Evolutionary conservation across 257 asterid species (phyloP).

Genomic region (Solanum pinnatisectum): DNA sequence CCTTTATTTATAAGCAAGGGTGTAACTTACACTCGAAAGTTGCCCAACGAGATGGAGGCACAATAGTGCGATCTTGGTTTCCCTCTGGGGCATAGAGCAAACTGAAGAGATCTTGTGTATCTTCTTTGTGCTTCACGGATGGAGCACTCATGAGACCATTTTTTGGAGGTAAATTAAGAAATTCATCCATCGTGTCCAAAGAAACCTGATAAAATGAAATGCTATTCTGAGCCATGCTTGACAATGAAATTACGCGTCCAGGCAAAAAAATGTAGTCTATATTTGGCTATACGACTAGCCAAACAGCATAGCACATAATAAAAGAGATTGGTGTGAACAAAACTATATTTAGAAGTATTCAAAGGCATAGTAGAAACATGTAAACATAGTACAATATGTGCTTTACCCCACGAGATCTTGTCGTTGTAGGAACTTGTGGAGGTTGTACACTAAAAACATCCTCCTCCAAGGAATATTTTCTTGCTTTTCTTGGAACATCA

Average conservation of each 20-base stretch:
- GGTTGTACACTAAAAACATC: slow-evolving; percentile 33
- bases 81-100: slow-evolving; percentile 54
- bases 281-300: not conserved
- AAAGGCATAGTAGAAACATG: not conserved
- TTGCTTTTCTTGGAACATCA: slow-evolving; percentile 76
- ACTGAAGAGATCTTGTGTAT: slow-evolving; percentile 59
- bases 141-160: slow-evolving; percentile 2
- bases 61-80: slow-evolving; percentile 57
- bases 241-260: not conserved
- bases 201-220: slow-evolving; percentile 44
- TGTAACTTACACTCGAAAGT: slow-evolving; percentile 78
- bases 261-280: not conserved
- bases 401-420: slow-evolving; percentile 63
- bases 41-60: slow-evolving; percentile 95
- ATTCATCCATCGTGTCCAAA: slow-evolving; percentile 33
- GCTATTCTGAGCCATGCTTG: not conserved
- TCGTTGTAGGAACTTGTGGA: slow-evolving; percentile 20
- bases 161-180: slow-evolving; percentile 21
- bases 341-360: not conserved
- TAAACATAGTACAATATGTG: not conserved
- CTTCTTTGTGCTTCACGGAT: slow-evolving; percentile 25
- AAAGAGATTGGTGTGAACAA: not conserved
- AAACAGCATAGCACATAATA: not conserved
- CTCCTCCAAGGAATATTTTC: slow-evolving; percentile 88
- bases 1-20: not conserved